A percentile compares a stretch with the other conserved stretches of the same genome.
phyloP scores from a whole-genome alignment of 768 basidiomycete species.

The Mycena rosella region DNA sequence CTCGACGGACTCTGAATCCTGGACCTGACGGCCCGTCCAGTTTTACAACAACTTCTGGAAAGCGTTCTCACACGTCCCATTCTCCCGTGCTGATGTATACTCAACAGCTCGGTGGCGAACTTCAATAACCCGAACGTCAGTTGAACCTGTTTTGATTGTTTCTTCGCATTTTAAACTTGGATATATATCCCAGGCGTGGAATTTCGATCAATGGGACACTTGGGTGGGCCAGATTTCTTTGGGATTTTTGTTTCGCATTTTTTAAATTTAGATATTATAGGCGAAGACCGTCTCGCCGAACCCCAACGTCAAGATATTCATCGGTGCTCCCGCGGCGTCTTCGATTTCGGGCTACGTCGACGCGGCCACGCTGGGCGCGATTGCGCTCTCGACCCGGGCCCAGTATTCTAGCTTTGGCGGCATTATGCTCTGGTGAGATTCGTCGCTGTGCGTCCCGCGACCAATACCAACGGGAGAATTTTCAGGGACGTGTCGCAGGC shows the following conservation, averaged over 20 bases:
- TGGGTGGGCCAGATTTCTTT: no score
- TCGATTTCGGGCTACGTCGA: conserved; percentile 58
- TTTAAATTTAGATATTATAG: no score
- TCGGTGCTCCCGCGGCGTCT: conserved; percentile 65
- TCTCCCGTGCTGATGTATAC: not conserved
- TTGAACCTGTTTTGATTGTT: no score
- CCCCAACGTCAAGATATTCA: conserved; percentile 68
- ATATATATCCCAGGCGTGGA: conserved; percentile 53
- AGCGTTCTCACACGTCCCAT: not conserved
- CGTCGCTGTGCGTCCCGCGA: not conserved
- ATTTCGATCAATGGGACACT: conserved; percentile 63
- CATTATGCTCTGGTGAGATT: conserved; percentile 58
- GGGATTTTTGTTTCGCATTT: no score
- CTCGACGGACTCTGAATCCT: not conserved
- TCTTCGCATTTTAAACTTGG: not conserved
- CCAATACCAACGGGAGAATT: not conserved
- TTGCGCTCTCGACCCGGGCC: conserved; percentile 59
- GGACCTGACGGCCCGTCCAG: conserved; percentile 16
- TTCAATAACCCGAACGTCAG: conserved; percentile 1
- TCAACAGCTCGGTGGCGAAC: conserved; percentile 8
- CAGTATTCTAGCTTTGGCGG: conserved; percentile 72
- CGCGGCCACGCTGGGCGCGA: conserved; percentile 55
- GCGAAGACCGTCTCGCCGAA: conserved; percentile 71
- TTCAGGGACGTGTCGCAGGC: conserved; percentile 35
- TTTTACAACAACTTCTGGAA: conserved; percentile 69